phyloP scores from a whole-genome alignment of 2,329 filamentous ascomycete species.

The Didymella sp. region DNA sequence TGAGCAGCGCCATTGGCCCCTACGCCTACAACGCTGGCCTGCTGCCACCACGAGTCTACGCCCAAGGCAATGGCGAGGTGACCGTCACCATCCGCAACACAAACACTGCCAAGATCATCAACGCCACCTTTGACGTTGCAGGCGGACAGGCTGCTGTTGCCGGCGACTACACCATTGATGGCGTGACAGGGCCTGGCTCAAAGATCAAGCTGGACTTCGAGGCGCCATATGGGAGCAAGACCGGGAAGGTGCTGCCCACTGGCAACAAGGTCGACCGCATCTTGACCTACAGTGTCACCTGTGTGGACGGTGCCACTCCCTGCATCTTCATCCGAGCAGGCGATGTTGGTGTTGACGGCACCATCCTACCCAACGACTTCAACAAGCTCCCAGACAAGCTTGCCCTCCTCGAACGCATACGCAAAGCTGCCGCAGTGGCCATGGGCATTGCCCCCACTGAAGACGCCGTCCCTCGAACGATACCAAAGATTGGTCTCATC shows the following conservation, averaged over 20 bases:
- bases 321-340: constrained; percentile 66
- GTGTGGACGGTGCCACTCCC: constrained; percentile 70
- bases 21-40: constrained; percentile 66
- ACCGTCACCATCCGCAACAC: constrained; percentile 72
- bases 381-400: constrained; percentile 59
- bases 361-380: constrained; percentile 63
- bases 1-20: constrained; percentile 73
- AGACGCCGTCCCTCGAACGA: constrained; percentile 59
- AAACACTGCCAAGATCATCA: constrained; percentile 71
- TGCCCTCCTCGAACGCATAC: constrained; percentile 63
- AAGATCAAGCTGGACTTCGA: constrained; percentile 67
- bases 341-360: constrained; percentile 59
- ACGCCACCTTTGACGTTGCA: constrained; percentile 62
- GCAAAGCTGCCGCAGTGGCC: constrained; percentile 62
- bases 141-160: constrained; percentile 56
- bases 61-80: constrained; percentile 43
- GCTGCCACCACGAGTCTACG: constrained; percentile 45
- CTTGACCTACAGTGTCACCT: constrained; percentile 59
- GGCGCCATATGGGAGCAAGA: constrained; percentile 68
- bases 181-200: constrained; percentile 65
- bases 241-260: constrained; percentile 67
- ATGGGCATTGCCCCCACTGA: constrained; percentile 65
- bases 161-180: constrained; percentile 69
- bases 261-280: constrained; percentile 62
- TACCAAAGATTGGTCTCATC: constrained; percentile 70